A percentile compares a stretch with the other conserved stretches of the same genome.
These are phyloP conservation scores for Aspergillus sp. DNA, from an alignment of 2,329 filamentous ascomycete species.

Conservation along the genomic window DNA sequence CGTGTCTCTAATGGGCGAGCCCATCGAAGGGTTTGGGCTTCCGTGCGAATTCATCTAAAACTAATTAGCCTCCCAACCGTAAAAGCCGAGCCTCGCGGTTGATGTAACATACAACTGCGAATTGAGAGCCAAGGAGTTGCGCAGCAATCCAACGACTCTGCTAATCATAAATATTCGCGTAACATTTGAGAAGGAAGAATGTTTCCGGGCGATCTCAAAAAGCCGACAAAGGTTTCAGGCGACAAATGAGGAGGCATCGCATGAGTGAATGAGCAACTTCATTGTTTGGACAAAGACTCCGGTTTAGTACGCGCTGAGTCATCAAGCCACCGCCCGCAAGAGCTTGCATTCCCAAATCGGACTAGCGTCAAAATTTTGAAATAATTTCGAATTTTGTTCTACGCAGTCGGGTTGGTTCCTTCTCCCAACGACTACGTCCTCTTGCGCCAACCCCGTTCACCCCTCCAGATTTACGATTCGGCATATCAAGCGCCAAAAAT, in stretches of 20 bases:
- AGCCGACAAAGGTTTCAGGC: background rate
- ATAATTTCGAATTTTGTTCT: slow-evolving; percentile 31
- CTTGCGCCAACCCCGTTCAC: slow-evolving; percentile 13
- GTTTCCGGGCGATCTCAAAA: background rate
- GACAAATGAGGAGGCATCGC: slow-evolving; percentile 4
- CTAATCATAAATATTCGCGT: background rate
- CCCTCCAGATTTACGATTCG: slow-evolving; percentile 9
- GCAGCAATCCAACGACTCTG: background rate
- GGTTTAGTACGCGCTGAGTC: slow-evolving; percentile 23
- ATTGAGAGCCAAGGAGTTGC: background rate
- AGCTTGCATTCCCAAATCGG: slow-evolving; percentile 24
- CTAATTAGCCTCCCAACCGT: slow-evolving; percentile 6
- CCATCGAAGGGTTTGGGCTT: slow-evolving; percentile 57
- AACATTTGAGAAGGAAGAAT: background rate
- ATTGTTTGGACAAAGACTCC: slow-evolving; percentile 20
- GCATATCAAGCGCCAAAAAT: slow-evolving; percentile 12
- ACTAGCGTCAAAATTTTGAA: slow-evolving; percentile 39
- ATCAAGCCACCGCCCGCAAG: slow-evolving; percentile 19
- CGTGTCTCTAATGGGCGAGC: slow-evolving; percentile 59
- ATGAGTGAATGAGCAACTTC: slow-evolving; percentile 10
- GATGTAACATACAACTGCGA: slow-evolving; percentile 2
- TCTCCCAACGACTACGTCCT: slow-evolving; percentile 21
- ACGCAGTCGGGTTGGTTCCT: slow-evolving; percentile 10
- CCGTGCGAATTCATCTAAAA: slow-evolving; percentile 38
- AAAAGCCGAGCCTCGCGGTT: background rate